Evolutionary conservation across 1,139 yeast genomes (phyloP), one percentile per base, ranked within the genome.

Genomic region (Blastobotrys petasosporus): DNA sequence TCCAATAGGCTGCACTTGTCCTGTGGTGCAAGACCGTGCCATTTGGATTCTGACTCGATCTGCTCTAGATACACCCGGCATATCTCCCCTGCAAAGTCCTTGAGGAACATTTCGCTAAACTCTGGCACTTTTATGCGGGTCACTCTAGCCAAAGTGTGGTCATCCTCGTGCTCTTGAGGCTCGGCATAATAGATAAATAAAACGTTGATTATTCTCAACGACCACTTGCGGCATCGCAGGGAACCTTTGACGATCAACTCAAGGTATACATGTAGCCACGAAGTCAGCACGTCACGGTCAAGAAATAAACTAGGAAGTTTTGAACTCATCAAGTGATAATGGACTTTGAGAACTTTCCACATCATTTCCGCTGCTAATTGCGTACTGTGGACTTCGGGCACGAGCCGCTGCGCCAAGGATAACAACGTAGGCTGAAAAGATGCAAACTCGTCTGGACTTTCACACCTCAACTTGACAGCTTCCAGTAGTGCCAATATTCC

Each of bases 211-310:
- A 47, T 46, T 30, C 36, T 41, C 33, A 49, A 34, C 11, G 54
- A 41, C 56, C 56, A 53, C 42, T 53, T 53, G 8, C 46, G 32
- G 38, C 54, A 51, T 40, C 51, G 52, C 12, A 30, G 33, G 9
- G 17, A 4, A 16, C 13, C 33, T 51, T 50, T 47, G 10, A 36
- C 15, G n/a, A 44, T 16, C 16, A 35, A 29, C 28, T 20, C 32
- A 30, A 52, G 11, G 39, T 48, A 53, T 20, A 53, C 37, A 29
- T 44, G 32, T 17, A 52, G 37, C 56, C 56, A 53, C 16, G 30
- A 25, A 23, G 48, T 45, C 6, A 51, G 37, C 32, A 39, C 39
- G 11, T 39, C 32, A 15, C 43, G 49, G 13, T 35, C 35, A 32
- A 45, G 52, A 4, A 50, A 45, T 3, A 37, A 34, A 17, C 41